Evolutionary conservation across 768 basidiomycete species (phyloP).

Genomic region (Suillus subaureus): DNA sequence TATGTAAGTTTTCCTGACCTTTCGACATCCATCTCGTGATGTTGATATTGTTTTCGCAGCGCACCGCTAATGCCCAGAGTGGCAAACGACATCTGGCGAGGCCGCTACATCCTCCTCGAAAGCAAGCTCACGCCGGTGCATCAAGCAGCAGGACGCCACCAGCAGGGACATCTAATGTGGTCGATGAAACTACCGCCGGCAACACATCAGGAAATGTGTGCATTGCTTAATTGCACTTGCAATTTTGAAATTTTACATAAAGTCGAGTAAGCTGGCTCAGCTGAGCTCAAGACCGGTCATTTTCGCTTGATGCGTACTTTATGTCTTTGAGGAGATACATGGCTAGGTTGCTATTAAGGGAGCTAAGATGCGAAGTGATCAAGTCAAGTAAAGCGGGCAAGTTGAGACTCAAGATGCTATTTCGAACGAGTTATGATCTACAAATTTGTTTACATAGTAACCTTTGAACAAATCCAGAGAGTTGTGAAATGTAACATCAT

Average conservation of each 20-base stretch:
- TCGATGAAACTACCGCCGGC: neutral
- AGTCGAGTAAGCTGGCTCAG: neutral
- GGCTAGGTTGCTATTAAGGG: neutral
- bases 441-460: slow-evolving; percentile 15
- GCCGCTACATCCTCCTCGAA: neutral
- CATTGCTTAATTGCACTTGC: neutral
- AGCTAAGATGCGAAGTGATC: neutral
- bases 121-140: neutral
- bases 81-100: neutral
- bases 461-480: slow-evolving; percentile 4
- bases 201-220: neutral
- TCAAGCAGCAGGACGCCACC: neutral
- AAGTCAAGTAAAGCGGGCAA: neutral
- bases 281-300: neutral
- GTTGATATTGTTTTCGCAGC: neutral
- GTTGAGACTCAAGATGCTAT: neutral
- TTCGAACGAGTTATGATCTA: slow-evolving; percentile 14
- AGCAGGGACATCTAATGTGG: neutral
- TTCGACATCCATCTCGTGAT: neutral
- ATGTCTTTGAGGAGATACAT: neutral
- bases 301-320: neutral
- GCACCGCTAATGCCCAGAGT: neutral
- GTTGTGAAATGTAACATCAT: neutral
- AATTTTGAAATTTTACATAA: neutral
- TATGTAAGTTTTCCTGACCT: neutral